phyloP scores from a whole-genome alignment of 352 stramenopile species.

The Saprolegnia parasitica region DNA sequence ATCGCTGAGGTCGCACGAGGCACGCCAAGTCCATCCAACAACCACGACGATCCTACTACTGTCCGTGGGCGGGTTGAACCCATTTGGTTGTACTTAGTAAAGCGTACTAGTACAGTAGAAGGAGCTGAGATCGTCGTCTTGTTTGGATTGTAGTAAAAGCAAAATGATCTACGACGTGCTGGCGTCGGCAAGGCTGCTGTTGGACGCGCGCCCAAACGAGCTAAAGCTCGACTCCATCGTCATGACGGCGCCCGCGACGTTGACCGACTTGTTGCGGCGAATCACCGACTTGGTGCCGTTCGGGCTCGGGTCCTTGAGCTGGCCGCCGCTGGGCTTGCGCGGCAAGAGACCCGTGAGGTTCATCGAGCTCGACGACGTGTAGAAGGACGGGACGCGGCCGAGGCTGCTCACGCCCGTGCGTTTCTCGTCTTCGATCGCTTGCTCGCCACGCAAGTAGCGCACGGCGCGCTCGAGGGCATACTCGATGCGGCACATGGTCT shows the following conservation, averaged over 20 bases:
- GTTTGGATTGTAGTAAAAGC: too few relatives aligned
- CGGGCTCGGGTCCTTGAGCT: neutral
- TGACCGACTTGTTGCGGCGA: conserved; percentile 67
- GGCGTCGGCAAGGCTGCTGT: conserved; percentile 1
- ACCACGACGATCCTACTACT: too few relatives aligned
- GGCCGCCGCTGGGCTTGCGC: conserved; percentile 2
- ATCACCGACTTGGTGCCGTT: conserved; percentile 34
- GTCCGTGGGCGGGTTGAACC: too few relatives aligned
- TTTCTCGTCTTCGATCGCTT: conserved; percentile 74
- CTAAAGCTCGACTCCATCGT: conserved; percentile 49
- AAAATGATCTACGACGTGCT: neutral
- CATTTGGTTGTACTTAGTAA: too few relatives aligned
- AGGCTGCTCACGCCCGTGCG: conserved; percentile 63
- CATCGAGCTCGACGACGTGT: conserved; percentile 82
- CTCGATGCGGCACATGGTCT: conserved; percentile 95
- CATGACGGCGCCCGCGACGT: conserved; percentile 79
- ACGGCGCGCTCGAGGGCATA: conserved; percentile 92
- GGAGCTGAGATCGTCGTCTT: too few relatives aligned
- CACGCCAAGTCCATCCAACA: too few relatives aligned
- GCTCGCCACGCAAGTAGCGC: conserved; percentile 59
- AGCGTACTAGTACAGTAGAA: too few relatives aligned
- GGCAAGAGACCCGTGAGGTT: conserved; percentile 52
- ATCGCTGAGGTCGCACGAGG: too few relatives aligned
- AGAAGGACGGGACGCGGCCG: conserved; percentile 80
- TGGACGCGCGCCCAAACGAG: conserved; percentile 9